Percentiles rank a stretch among this genome's conserved stretches.
These are phyloP conservation scores for Pseudoperonospora humuli DNA, from an alignment of 352 stramenopile species.

Conservation along the genomic window DNA sequence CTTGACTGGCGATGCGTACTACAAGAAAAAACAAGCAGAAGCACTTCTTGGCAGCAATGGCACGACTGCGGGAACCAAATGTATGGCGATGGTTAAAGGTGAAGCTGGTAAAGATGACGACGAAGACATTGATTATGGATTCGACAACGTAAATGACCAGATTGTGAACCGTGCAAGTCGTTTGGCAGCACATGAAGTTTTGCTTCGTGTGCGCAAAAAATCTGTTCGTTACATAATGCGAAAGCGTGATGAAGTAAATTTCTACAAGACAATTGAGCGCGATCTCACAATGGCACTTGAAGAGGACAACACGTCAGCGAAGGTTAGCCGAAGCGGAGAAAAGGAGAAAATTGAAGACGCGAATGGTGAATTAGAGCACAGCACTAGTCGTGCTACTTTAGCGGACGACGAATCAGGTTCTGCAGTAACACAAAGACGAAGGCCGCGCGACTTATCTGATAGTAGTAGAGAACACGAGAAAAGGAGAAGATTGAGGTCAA, in stretches of 20 bases:
- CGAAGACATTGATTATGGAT: slow-evolving; percentile 77
- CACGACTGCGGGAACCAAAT: slow-evolving; percentile 13
- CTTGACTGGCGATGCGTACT: slow-evolving; percentile 49
- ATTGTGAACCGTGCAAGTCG: slow-evolving; percentile 74
- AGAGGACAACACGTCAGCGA: slow-evolving; percentile 38
- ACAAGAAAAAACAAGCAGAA: slow-evolving; percentile 53
- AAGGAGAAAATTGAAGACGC: slow-evolving; percentile 13
- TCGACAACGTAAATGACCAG: slow-evolving; percentile 75
- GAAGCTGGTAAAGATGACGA: slow-evolving; percentile 33
- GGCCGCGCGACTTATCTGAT: slow-evolving; percentile 11
- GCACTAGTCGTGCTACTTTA: slow-evolving; percentile 11
- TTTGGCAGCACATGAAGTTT: slow-evolving; percentile 57
- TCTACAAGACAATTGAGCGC: slow-evolving; percentile 83
- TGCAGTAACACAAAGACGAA: slow-evolving; percentile 15
- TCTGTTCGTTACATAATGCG: slow-evolving; percentile 70
- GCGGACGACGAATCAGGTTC: slow-evolving; percentile 15
- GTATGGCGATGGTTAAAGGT: slow-evolving; percentile 10
- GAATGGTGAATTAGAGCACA: slow-evolving; percentile 22
- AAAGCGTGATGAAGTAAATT: slow-evolving; percentile 62
- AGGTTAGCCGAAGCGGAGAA: slow-evolving; percentile 1
- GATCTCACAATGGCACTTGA: slow-evolving; percentile 73
- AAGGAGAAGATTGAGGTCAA: slow-evolving; percentile 22
- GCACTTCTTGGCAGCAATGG: slow-evolving; percentile 24
- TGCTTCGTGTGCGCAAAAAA: slow-evolving; percentile 63
- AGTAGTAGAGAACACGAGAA: slow-evolving; percentile 18